Evolutionary conservation across 768 basidiomycete genomes (phyloP), one percentile per base, ranked within the genome.

Genomic region (Kondoa malvinella): DNA sequence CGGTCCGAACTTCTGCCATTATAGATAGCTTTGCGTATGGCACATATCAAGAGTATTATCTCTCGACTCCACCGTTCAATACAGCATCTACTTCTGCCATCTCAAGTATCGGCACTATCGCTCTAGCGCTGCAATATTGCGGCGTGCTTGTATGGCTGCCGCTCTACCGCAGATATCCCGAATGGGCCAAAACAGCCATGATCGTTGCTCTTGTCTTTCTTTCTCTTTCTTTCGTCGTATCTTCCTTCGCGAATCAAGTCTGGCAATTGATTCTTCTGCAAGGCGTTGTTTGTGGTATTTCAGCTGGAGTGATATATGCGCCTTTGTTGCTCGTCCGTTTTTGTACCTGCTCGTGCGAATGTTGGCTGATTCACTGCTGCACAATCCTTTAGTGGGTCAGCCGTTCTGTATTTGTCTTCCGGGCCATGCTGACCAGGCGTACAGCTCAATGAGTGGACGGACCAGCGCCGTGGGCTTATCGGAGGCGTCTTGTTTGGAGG

Each of bases 261-360:
- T 70, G 67, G 68, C 70, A 71, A 0, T 33, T 73, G 1, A 62
- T 73, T 17, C 0, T 73, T 1, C 72, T 73, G 1, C 67, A 68
- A 2, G 70, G 69, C 3, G 67, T 71, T 0, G 56, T 73, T 0
- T n/a, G 57, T 15, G 72, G 72, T 1, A 1, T 31, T 1, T 57
- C 62, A 0, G 72, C 70, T 12, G 68, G 68, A 0, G 57, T 71
- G 0, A 34, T 73, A 0, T 71, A 69, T 40, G 31, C 70, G 0
- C 72, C 72, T 0, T 67, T 71, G 0, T 32, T 73, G 0, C 58
- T n/a, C n/a, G n/a, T n/a, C n/a, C n/a, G n/a, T n/a, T n/a, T n/a
- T n/a, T n/a, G n/a, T n/a, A n/a, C n/a, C n/a, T n/a, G n/a, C n/a
- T n/a, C n/a, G n/a, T n/a, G n/a, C n/a, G n/a, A n/a, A n/a, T n/a